A percentile compares a stretch with the other conserved stretches of the same genome.
These are phyloP conservation scores for Fusarium hostae DNA, from an alignment of 2,329 filamentous ascomycete genomes.

Conservation along the genomic window DNA sequence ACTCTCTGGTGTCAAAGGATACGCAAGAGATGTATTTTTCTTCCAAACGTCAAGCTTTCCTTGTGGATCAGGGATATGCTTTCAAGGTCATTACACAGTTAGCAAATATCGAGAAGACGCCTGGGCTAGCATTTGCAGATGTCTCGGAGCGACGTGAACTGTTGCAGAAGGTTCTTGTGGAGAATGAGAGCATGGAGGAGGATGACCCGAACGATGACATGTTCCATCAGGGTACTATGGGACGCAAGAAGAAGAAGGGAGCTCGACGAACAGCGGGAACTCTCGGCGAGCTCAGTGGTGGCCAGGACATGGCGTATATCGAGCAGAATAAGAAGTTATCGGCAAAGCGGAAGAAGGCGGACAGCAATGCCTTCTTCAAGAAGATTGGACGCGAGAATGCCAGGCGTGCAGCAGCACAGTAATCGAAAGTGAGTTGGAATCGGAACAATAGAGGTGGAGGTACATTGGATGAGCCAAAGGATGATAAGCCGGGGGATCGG, in stretches of 20 bases:
- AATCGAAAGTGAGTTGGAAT: slow-evolving; percentile 20
- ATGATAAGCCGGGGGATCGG: slow-evolving; percentile 7
- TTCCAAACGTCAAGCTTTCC: slow-evolving; percentile 93
- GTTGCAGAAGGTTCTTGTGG: slow-evolving; percentile 87
- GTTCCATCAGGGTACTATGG: slow-evolving; percentile 57
- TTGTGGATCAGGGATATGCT: slow-evolving; percentile 97
- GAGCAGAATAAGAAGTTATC: slow-evolving; percentile 78
- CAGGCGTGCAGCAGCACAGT: slow-evolving; percentile 49
- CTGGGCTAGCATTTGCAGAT: slow-evolving; percentile 81
- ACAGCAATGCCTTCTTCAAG: slow-evolving; percentile 56
- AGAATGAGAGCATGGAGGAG: slow-evolving; percentile 80
- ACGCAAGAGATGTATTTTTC: slow-evolving; percentile 99
- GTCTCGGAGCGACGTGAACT: slow-evolving; percentile 85
- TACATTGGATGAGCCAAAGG: slow-evolving; percentile 12
- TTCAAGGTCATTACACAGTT: slow-evolving; percentile 99
- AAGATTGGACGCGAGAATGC: slow-evolving; percentile 57
- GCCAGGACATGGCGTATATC: slow-evolving; percentile 96
- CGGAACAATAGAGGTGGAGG: not conserved
- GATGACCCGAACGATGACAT: slow-evolving; percentile 69
- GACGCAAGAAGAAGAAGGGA: slow-evolving; percentile 64
- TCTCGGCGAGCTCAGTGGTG: slow-evolving; percentile 86
- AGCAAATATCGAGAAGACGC: slow-evolving; percentile 87
- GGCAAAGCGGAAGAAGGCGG: slow-evolving; percentile 53
- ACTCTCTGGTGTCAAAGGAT: slow-evolving; percentile 96
- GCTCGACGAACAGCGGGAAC: slow-evolving; percentile 85